phyloP scores from a whole-genome alignment of 768 basidiomycete genomes.

The Boletus rex-veris region DNA sequence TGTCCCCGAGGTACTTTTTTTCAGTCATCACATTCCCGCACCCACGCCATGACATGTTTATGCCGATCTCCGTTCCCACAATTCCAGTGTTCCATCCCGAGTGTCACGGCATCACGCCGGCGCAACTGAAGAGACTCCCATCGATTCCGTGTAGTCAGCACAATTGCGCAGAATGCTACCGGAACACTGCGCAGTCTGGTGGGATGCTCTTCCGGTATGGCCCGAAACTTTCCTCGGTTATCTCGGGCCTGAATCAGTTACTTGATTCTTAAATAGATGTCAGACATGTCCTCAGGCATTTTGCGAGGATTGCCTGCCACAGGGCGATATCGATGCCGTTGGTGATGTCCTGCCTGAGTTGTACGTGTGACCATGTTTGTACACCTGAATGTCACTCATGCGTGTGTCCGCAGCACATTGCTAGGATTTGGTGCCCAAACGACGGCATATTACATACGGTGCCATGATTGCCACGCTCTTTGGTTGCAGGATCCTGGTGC shows the following conservation, averaged over 20 bases:
- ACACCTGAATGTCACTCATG: slow-evolving; percentile 9
- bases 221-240: background rate
- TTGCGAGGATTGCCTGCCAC: slow-evolving; percentile 59
- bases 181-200: slow-evolving; percentile 45
- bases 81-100: slow-evolving; percentile 49
- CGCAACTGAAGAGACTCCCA: slow-evolving; percentile 26
- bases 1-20: slow-evolving; percentile 51
- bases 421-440: slow-evolving; percentile 37
- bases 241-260: slow-evolving; percentile 1
- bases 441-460: slow-evolving; percentile 48
- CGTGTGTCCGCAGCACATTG: slow-evolving; percentile 32
- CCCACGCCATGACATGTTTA: slow-evolving; percentile 1
- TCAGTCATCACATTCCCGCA: background rate
- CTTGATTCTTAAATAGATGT: slow-evolving; percentile 36
- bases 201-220: slow-evolving; percentile 57
- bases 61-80: background rate
- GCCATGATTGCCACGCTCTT: slow-evolving; percentile 44
- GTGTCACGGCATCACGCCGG: slow-evolving; percentile 41
- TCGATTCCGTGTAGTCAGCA: slow-evolving; percentile 48
- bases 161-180: slow-evolving; percentile 41
- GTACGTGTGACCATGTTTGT: slow-evolving; percentile 32
- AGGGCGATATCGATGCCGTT: slow-evolving; percentile 46
- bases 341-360: slow-evolving; percentile 59
- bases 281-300: slow-evolving; percentile 57
- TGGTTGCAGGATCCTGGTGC: slow-evolving; percentile 34